Evolutionary conservation across 169 alveolate species (phyloP), one percentile per base, ranked within the genome.

Genomic region (Neospora caninum): DNA sequence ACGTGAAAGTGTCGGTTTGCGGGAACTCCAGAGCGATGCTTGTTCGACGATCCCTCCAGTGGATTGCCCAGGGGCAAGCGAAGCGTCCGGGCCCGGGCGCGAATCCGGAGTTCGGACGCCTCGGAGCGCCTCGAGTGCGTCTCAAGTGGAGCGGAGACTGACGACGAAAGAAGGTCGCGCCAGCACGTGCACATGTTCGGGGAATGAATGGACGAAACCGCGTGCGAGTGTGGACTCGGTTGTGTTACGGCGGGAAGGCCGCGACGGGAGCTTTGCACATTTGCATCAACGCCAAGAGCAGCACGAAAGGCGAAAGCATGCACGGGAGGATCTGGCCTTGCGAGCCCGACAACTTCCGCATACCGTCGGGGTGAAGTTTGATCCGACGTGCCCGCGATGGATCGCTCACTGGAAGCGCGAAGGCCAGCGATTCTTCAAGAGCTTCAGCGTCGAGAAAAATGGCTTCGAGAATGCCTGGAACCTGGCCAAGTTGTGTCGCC

Each of bases 301-400:
- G 64, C 87, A 91, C 13, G 88, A 91, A 69, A 86, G 78, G 53
- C 88, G 94, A 0, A 82, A 91, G 89, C 58, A 91, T 70, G 80
- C 87, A 36, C 88, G 94, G 7, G 94, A 91, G 53, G 94, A 42
- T 38, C 31, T 91, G 88, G 94, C 94, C 6, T 36, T 69, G 34
- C 88, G 88, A 22, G 94, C 94, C 31, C 88, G 94, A 0, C 45
- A 27, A 53, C 80, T 91, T 20, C 94, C 94, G 22, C 94, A 91
- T 38, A 43, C 54, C 0, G 94, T 91, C 13, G 94, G 94, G 20
- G 94, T 91, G 10, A 91, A 91, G 53, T 91, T 91, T 49, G 94
- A 91, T 34, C 94, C 94, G 34, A 91, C 94, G n/a, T 91, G 94
- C 36, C 94, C 94, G 20, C 94, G 94, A 22, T 91, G 94, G 94